Base-by-base conservation (phyloP, 2,329 filamentous ascomycete species). In the Epichloe aotearoae region DNA sequence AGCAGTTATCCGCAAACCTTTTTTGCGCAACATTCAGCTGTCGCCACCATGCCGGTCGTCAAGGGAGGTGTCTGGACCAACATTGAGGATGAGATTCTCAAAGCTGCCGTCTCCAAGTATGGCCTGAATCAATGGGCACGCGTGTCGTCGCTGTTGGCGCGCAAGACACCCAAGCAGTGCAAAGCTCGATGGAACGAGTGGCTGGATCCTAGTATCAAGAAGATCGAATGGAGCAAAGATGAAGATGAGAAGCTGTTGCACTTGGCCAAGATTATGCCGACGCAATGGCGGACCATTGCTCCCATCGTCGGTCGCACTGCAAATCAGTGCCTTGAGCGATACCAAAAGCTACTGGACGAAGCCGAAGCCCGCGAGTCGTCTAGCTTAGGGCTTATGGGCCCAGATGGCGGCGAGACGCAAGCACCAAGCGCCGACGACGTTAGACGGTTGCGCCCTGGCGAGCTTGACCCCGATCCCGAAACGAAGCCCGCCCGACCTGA, bases 161-260 rank as follows among this genome's bases (percentile, higher is more conserved):
- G 94, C 63, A 98, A 98, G 70, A 97, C 93, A 34, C 84, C 93
- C 48, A 98, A 98, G 73, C 93, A 98, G 73, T 98, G 93, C 81
- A 98, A 98, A 73, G 91, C 93, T 54, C 80, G 93, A 72, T 98
- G 93, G 93, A 83, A 84, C 66, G 91, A 98, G 77, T 98, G 93
- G 91, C 80, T 98, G 58, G 93, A 98, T 64, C 93, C 93, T 19
- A 88, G 87, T 65, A 97, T 98, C 73, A 87, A 91, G 64, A 98
- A 98, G 75, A 93, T 95, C 60, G 93, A 98, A 72, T 98, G 93
- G 91, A 95, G 88, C 65, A 87, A 93, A 64, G 93, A 98, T 69
- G 93, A 98, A 67, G 93, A 98, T 67, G 93, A 98, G 74, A 96
- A 95, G 72, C 77, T 98, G 54, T 71, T 98, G 61, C 93, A 97